Evolutionary conservation across 2,329 filamentous ascomycete species (phyloP), one percentile per base, ranked within the genome.

Genomic region (Coniochaeta pulveracea): DNA sequence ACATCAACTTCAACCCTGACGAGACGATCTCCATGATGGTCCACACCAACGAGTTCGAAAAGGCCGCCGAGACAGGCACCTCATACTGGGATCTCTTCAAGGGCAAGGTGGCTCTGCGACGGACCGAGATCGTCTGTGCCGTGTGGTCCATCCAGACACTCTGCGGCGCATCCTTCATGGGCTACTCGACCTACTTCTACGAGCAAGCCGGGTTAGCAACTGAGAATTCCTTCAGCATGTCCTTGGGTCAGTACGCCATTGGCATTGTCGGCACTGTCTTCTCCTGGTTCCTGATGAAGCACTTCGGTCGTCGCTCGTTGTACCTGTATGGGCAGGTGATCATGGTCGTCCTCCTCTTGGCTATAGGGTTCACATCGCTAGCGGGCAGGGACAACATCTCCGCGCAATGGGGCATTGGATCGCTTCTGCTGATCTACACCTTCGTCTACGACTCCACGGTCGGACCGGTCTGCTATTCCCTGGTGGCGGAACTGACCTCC

Each of bases 1-100:
- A 39, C 4, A 14, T 44, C 3, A 42, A 48, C 5, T 58, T 63
- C 34, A 54, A 60, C 21, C 47, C 51, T 7, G 57, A 67, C 16
- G 54, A 63, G 41, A 57, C 57, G 2, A 42, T 72, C n/a, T 58
- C 63, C 9, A 63, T 69, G 60, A 66, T 70, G 56, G 42, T 60
- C 0, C 56, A 66, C 36, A 70, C 66, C n/a, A 61, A 69, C 42
- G 58, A 62, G 48, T 46, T 64, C 39, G 64, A 69, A 35, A 60
- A 54, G 46, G 51, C 54, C 16, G 43, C 54, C 3, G 50, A 53
- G 8, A 37, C 45, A 0, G 65, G 65, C 4, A 61, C 50, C 0
- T 53, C 49, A 0, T 71, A 71, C 40, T 31, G 36, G 5, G 64
- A 70, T 38, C 60, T 63, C 35, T 71, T 72, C 51, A 57, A 55